Evolutionary conservation across 148 eudicot species (phyloP), one percentile per base, ranked within the genome.

Genomic region (Vaccinium macrocarpon): DNA sequence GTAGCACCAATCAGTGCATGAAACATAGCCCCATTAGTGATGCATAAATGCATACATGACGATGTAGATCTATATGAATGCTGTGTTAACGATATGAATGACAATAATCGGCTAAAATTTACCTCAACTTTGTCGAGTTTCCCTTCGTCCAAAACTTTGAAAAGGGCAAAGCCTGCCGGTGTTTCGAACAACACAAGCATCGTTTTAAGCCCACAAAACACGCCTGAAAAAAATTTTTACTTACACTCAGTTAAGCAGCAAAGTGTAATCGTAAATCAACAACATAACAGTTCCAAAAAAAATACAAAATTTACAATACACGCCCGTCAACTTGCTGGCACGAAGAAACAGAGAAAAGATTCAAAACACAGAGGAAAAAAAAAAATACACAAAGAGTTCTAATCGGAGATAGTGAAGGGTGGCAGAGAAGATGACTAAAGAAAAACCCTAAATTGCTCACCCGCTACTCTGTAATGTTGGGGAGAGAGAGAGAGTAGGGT

Each of bases 161-260:
- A 94, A 10, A 96, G 90, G 90, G 98, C 98, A 83, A 91, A 93
- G 3, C 98, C 98, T 49, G 98, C 98, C 5, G 97, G 94, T n/a
- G 98, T 96, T 88, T 96, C 98, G 72, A 93, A 93, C 53, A 96
- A 75, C 2, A 90, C 88, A 78, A 91, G 84, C 98, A 95, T 95
- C 87, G 52, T 23, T 86, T 77, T 42, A 71, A 56, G 19, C 88
- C 52, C 68, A 55, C 14, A 70, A 84, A 72, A 64, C 25, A 71
- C 66, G 14, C 84, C 84, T 72, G 84, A 52, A 68, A 68, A 16
- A 68, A 68, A 18, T 4, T 13, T n/a, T 64, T 42, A 42, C 5
- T 42, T 4, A 42, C 27, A 61, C 68, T 55, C 64, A 13, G 23
- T 61, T 21, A 61, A 61, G 68, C 3, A 21, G 68, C 3, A n/a